Evolutionary conservation across 306 rosid genomes (phyloP).

Genomic region (Vicia faba): DNA sequence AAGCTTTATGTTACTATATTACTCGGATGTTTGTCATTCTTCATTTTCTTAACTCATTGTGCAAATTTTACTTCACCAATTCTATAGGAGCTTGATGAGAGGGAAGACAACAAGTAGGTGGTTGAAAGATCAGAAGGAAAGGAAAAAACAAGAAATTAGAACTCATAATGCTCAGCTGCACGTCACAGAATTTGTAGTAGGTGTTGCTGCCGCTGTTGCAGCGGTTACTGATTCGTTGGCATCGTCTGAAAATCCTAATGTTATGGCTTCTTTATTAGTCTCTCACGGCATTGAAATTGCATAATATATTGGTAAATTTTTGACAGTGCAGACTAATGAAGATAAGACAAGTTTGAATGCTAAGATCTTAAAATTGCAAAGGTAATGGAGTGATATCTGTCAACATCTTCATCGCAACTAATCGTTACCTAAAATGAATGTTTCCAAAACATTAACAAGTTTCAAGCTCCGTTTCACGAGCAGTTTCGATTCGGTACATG

Average conservation of each 20-base stretch:
- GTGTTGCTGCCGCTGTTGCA: constrained; percentile 93
- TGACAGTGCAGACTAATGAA: constrained; percentile 71
- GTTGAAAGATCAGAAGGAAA: constrained; percentile 91
- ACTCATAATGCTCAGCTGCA: constrained; percentile 89
- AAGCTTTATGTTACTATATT: neutral
- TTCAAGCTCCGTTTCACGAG: constrained; percentile 49
- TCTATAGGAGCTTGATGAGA: constrained; percentile 71
- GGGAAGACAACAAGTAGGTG: constrained; percentile 80
- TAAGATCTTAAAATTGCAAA: constrained; percentile 55
- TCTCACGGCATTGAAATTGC: constrained; percentile 94
- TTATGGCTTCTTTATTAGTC: constrained; percentile 70
- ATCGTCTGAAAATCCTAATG: constrained; percentile 50
- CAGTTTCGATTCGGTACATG: constrained; percentile 51
- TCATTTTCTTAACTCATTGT: constrained; percentile 25
- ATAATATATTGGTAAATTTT: constrained; percentile 25
- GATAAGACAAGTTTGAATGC: constrained; percentile 51
- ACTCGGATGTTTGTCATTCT: constrained; percentile 13
- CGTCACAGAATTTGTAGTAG: constrained; percentile 87
- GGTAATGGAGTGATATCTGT: constrained; percentile 79
- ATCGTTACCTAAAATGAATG: constrained; percentile 50
- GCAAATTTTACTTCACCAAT: constrained; percentile 52
- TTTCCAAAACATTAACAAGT: constrained; percentile 41
- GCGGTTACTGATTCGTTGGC: constrained; percentile 70
- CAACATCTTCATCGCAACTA: constrained; percentile 53
- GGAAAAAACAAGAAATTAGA: constrained; percentile 90